Conservation (phyloP, 1,284 basidiomycete genomes). For the Moniliella sp. region DNA sequence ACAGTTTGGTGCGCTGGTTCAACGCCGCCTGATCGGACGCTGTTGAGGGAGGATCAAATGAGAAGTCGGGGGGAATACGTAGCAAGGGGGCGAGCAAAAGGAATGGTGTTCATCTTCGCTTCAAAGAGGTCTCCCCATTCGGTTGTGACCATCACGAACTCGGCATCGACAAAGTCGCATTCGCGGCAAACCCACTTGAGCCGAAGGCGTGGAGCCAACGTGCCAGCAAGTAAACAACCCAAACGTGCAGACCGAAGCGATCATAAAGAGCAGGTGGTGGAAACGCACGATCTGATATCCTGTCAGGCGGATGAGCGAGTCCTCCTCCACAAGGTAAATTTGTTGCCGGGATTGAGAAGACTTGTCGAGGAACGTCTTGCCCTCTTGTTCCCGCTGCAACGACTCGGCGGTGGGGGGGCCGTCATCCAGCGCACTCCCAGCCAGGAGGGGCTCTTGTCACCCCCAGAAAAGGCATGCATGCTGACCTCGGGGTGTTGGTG, state of each 20-base stretch:
- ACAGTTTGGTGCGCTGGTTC: conserved; percentile 7
- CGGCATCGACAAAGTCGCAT: conserved; percentile 52
- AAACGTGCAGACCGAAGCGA: conserved; percentile 48
- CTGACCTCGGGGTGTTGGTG: conserved; percentile 5
- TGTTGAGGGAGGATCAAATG: conserved; percentile 23
- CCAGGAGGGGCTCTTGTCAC: conserved; percentile 4
- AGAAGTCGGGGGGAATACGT: conserved; percentile 22
- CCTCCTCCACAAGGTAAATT: conserved; percentile 73
- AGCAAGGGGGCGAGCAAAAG: conserved; percentile 24
- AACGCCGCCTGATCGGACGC: conserved; percentile 15
- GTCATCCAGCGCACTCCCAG: not conserved
- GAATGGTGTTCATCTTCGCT: conserved; percentile 13
- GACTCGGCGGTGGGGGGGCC: not conserved
- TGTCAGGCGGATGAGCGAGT: conserved; percentile 63
- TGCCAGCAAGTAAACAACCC: conserved; percentile 63
- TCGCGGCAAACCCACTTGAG: conserved; percentile 65
- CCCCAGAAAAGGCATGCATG: too few species aligned
- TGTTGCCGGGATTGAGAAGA: conserved; percentile 44
- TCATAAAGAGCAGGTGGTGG: conserved; percentile 51
- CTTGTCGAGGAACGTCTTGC: conserved; percentile 20
- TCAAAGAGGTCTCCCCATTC: conserved; percentile 30
- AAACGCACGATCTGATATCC: conserved; percentile 57
- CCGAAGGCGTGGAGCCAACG: conserved; percentile 86
- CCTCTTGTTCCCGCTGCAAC: not conserved
- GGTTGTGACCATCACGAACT: conserved; percentile 58